A percentile compares a stretch with the other conserved stretches of the same genome.
These are phyloP conservation scores for Termitomyces sp. DNA, from an alignment of 768 basidiomycete genomes.

Conservation along the genomic window DNA sequence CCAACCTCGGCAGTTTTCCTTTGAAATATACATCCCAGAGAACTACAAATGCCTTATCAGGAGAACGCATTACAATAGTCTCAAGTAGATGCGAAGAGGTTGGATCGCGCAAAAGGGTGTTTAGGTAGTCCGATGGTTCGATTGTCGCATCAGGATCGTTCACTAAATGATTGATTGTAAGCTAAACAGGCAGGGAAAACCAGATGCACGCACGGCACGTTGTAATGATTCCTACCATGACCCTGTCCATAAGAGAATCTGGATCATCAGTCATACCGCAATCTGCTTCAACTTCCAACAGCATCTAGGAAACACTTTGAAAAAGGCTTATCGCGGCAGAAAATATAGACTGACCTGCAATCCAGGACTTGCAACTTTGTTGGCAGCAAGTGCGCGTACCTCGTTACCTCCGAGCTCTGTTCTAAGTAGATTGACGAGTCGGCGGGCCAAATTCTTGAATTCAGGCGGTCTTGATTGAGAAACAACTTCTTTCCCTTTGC, in stretches of 20 bases:
- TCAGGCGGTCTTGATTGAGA: slow-evolving; percentile 34
- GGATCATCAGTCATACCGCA: slow-evolving; percentile 51
- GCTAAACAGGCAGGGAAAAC: not conserved
- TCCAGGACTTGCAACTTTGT: slow-evolving; percentile 74
- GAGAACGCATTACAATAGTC: slow-evolving; percentile 62
- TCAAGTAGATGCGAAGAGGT: slow-evolving; percentile 93
- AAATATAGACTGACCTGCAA: slow-evolving; percentile 50
- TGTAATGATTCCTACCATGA: slow-evolving; percentile 74
- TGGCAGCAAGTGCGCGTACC: slow-evolving; percentile 70
- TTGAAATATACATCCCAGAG: slow-evolving; percentile 81
- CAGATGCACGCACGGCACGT: slow-evolving; percentile 46
- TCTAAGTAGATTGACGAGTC: slow-evolving; percentile 49
- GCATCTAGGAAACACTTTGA: slow-evolving; percentile 45
- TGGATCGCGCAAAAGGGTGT: slow-evolving; percentile 77
- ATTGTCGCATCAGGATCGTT: slow-evolving; percentile 29
- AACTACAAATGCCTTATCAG: slow-evolving; percentile 53
- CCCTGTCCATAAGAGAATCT: slow-evolving; percentile 77
- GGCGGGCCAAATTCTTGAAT: slow-evolving; percentile 44
- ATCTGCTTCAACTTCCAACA: slow-evolving; percentile 80
- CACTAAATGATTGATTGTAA: slow-evolving; percentile 27
- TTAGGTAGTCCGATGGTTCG: slow-evolving; percentile 74
- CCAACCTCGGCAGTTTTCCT: slow-evolving; percentile 68
- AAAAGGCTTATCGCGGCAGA: slow-evolving; percentile 10
- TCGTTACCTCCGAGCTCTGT: slow-evolving; percentile 63
- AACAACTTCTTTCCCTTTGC: slow-evolving; percentile 28